These are phyloP conservation scores for Adansonia digitata DNA, from an alignment of 345 rosid genomes.

Conservation along the genomic window DNA sequence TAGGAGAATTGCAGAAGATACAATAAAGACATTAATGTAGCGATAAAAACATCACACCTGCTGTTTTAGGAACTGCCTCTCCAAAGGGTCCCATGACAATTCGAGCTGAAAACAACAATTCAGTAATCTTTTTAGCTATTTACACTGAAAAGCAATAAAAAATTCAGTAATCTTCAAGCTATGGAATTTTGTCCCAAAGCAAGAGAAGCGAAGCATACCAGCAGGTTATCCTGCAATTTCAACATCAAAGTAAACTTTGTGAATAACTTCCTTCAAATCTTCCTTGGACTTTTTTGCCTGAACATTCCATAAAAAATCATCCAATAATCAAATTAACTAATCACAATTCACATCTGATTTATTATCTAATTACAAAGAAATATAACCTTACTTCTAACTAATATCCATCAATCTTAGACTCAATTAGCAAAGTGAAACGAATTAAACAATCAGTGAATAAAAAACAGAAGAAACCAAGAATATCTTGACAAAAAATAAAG, in stretches of 20 bases:
- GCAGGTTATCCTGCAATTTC: slow-evolving; percentile 87
- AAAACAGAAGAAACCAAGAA: background rate
- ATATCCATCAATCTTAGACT: background rate
- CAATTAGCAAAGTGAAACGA: background rate
- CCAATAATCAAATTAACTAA: background rate
- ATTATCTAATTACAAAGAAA: background rate
- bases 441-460: background rate
- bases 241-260: slow-evolving; percentile 90
- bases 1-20: background rate
- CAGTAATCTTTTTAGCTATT: background rate
- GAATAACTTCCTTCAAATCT: slow-evolving; percentile 64
- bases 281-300: slow-evolving; percentile 68
- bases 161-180: too few species aligned
- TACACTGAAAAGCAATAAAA: too few species aligned
- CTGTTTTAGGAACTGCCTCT: slow-evolving; percentile 81
- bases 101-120: slow-evolving; percentile 50
- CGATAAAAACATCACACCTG: slow-evolving; percentile 35
- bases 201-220: slow-evolving; percentile 42
- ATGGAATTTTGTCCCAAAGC: too few species aligned
- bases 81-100: slow-evolving; percentile 84
- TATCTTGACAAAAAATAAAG: slow-evolving; percentile 9
- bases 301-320: slow-evolving; percentile 3
- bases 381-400: too few species aligned
- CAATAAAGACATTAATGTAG: background rate
- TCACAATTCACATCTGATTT: background rate